A percentile compares a stretch with the other conserved stretches of the same genome.
phyloP scores from a whole-genome alignment of 2,329 filamentous ascomycete species.

The Ophiosphaerella herpotricha region DNA sequence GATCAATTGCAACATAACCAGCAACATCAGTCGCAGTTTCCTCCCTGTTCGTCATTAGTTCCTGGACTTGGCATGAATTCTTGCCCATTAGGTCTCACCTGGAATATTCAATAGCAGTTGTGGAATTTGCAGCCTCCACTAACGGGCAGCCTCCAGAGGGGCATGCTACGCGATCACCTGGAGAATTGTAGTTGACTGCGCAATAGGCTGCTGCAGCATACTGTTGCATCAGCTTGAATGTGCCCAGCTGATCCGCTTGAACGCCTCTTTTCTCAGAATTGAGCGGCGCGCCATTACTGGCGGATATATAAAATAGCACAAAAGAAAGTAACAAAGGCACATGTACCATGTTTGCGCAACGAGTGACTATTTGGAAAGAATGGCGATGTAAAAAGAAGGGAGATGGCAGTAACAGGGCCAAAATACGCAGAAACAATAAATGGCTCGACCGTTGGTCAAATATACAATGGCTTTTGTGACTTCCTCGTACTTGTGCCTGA shows the following conservation, averaged over 20 bases:
- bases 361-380: constrained; percentile 6
- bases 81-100: constrained; percentile 9
- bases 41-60: constrained; percentile 11
- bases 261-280: constrained; percentile 26
- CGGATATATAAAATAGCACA: constrained; percentile 10
- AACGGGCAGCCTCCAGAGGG: constrained; percentile 54
- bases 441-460: constrained; percentile 1
- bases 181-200: constrained; percentile 50
- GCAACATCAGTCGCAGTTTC: constrained; percentile 48
- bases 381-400: constrained; percentile 2
- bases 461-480: constrained; percentile 1
- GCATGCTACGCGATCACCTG: constrained; percentile 51
- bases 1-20: constrained; percentile 53
- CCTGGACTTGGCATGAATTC: neutral
- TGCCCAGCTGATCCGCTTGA: constrained; percentile 20
- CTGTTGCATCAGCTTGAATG: constrained; percentile 44
- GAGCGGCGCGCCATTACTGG: constrained; percentile 26
- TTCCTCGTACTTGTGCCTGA: neutral
- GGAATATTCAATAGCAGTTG: constrained; percentile 51
- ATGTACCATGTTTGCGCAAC: constrained; percentile 13
- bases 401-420: neutral
- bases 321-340: constrained; percentile 16
- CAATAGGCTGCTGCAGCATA: constrained; percentile 62
- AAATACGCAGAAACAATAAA: neutral
- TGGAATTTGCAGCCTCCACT: constrained; percentile 52